These are phyloP conservation scores for Potentilla sterilis DNA, from an alignment of 306 rosid species.

Conservation along the genomic window DNA sequence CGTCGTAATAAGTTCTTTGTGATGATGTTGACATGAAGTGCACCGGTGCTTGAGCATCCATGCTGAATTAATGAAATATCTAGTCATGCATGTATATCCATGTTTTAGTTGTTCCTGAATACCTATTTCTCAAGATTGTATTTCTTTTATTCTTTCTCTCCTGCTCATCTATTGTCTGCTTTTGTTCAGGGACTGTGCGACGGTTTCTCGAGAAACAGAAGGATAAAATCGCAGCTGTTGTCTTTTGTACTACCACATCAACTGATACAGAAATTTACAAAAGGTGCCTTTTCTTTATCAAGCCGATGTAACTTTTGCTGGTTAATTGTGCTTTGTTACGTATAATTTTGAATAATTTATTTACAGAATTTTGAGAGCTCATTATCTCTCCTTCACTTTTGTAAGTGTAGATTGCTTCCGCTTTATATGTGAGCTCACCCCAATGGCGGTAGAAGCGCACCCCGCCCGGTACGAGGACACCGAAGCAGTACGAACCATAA, in stretches of 20 bases:
- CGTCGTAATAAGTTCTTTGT: constrained; percentile 20
- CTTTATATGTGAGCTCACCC: too few relatives aligned
- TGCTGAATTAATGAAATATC: background rate
- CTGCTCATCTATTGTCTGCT: constrained; percentile 17
- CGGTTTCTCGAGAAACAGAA: constrained; percentile 93
- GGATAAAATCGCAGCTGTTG: constrained; percentile 77
- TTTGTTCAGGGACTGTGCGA: constrained; percentile 79
- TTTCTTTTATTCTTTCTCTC: background rate
- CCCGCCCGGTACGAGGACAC: too few relatives aligned
- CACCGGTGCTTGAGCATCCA: constrained; percentile 18
- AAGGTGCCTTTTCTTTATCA: constrained; percentile 44
- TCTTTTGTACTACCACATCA: constrained; percentile 83
- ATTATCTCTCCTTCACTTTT: constrained; percentile 19
- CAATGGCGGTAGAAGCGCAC: too few relatives aligned
- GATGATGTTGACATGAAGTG: constrained; percentile 19
- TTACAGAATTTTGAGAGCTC: constrained; percentile 18
- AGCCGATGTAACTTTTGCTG: background rate
- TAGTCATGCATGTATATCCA: constrained; percentile 11
- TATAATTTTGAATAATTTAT: background rate
- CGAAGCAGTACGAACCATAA: too few relatives aligned
- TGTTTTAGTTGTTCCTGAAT: constrained; percentile 14
- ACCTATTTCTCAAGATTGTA: constrained; percentile 13
- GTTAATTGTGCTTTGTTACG: background rate
- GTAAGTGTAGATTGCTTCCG: constrained; percentile 74
- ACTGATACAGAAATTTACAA: constrained; percentile 90